phyloP scores from a whole-genome alignment of 1,139 yeast genomes.

The Sugiyamaella grinbergsii region DNA sequence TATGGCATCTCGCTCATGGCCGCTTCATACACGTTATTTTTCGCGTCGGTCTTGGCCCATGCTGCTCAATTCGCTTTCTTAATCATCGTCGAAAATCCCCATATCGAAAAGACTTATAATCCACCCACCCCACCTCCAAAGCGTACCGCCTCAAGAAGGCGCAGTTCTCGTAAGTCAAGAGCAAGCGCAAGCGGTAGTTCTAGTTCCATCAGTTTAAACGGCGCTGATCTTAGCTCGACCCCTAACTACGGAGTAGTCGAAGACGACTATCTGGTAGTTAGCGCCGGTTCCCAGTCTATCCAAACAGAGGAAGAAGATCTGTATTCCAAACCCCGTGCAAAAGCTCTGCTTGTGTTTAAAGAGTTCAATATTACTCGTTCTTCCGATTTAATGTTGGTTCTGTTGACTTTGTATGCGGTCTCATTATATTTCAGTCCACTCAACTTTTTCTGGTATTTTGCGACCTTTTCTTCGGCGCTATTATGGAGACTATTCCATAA shows the following conservation, averaged over 20 bases:
- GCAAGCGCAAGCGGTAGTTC: background rate
- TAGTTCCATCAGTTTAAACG: background rate
- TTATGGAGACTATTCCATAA: conserved; percentile 57
- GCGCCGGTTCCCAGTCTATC: background rate
- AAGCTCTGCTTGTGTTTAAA: conserved; percentile 60
- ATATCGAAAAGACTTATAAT: conserved; percentile 75
- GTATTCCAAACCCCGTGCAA: conserved; percentile 25
- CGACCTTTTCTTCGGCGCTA: conserved; percentile 54
- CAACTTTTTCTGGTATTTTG: conserved; percentile 36
- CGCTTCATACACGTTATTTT: conserved; percentile 70
- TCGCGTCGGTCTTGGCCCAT: conserved; percentile 76
- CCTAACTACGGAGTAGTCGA: conserved; percentile 7
- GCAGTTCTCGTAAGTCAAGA: conserved; percentile 17
- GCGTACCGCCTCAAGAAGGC: conserved; percentile 21
- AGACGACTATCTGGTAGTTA: background rate
- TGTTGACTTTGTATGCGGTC: conserved; percentile 49
- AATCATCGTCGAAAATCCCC: conserved; percentile 82
- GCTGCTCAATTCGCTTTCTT: conserved; percentile 76
- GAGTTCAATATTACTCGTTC: conserved; percentile 69
- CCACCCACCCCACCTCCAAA: conserved; percentile 39
- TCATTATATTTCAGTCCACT: conserved; percentile 52
- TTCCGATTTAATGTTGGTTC: conserved; percentile 61
- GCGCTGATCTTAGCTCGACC: background rate
- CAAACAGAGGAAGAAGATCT: conserved; percentile 15
- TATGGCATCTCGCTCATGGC: conserved; percentile 82